Base-by-base conservation (phyloP, 176 grass and related monocot species). In the Carex parvula region DNA sequence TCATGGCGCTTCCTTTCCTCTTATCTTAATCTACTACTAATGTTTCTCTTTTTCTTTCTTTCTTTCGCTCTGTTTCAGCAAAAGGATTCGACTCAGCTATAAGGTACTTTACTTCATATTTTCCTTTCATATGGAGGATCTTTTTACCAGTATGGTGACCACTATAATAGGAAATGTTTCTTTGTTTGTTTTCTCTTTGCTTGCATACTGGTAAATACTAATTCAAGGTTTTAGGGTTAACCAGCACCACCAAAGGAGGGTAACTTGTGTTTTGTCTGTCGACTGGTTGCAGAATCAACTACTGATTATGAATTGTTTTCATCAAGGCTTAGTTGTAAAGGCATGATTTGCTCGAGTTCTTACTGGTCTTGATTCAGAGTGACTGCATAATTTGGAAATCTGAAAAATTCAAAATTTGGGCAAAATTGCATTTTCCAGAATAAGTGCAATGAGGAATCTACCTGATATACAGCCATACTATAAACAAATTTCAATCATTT, bases 11-110 rank as follows among this genome's bases (percentile, higher is more conserved):
- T 35, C 33, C 33, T 35, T 35, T 35, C 3, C 37, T 39, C 16
- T 69, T n/a, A 65, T n/a, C n/a, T 6, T 39, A 50, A 50, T 2
- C 46, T 50, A 50, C 68, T 35, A 68, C 22, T 50, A 7, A 24
- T 11, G 2, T 50, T 42, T 30, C 52, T 16, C 35, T 81, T 22
- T 46, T 8, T 37, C 37, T 26, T 26, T 26, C 33, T 59, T 20
- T 83, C 12, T 46, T 37, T 72, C 30, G 24, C 1, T 8, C 7
- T 44, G 33, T 70, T 46, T 64, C 89, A 98, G 96, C 87, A 99
- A 99, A 78, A 68, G 60, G 90, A 87, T 92, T 81, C 93, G 96
- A 70, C 81, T 88, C 63, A 85, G 84, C 77, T 99, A 85, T 88
- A 99, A 95, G 90, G 90, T 94, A 80, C 7, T 75, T 61, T 33